Evolutionary conservation across 1,139 yeast genomes (phyloP).

Genomic region (Suhomyces panamericanus): DNA sequence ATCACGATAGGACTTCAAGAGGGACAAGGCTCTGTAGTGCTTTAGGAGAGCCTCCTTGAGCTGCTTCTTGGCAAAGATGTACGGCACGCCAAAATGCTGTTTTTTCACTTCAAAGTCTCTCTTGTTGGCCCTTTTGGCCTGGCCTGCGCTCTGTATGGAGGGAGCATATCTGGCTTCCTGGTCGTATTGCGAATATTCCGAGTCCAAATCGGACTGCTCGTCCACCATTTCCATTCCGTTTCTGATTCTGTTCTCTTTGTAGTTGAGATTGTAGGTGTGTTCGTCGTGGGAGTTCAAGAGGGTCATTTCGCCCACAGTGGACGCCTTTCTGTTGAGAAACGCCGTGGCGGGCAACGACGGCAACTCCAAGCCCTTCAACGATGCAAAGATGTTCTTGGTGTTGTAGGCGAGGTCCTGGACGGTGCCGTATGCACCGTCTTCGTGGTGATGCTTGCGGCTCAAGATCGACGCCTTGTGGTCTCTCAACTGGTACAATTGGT

Average conservation of each 20-base stretch:
- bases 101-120: conserved; percentile 38
- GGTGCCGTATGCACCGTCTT: conserved; percentile 19
- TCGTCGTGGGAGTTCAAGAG: conserved; percentile 5
- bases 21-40: conserved; percentile 74
- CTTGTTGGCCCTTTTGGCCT: conserved; percentile 22
- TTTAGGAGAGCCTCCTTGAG: conserved; percentile 77
- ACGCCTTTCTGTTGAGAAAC: conserved; percentile 36
- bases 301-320: conserved; percentile 10
- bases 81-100: conserved; percentile 52
- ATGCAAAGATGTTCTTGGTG: conserved; percentile 33
- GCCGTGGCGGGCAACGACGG: conserved; percentile 58
- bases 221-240: conserved; percentile 30
- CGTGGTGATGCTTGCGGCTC: conserved; percentile 12
- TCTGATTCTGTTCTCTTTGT: conserved; percentile 42
- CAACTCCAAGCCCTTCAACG: conserved; percentile 47
- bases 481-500: conserved; percentile 63
- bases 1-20: conserved; percentile 72
- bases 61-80: conserved; percentile 69
- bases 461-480: conserved; percentile 45
- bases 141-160: conserved; percentile 14
- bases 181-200: conserved; percentile 4
- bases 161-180: background rate
- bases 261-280: conserved; percentile 31
- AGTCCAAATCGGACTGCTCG: conserved; percentile 9
- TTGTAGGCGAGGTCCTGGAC: conserved; percentile 36